Conservation (phyloP, 495 filamentous ascomycete species). For the Aspergillus hancockii region DNA sequence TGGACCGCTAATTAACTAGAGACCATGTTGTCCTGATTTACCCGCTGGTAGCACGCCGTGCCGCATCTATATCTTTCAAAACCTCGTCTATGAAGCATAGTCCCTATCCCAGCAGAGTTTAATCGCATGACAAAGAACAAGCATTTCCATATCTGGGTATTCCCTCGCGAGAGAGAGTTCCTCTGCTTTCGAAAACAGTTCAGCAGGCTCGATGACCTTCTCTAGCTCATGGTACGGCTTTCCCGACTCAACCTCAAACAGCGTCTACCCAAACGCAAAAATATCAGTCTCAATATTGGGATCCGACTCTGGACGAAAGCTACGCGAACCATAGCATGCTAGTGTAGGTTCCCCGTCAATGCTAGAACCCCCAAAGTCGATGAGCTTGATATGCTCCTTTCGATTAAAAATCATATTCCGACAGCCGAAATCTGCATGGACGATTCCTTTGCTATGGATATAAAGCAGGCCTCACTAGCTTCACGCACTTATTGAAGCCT, state of each 20-base stretch:
- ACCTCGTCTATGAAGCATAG: constrained; percentile 13
- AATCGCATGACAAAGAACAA: constrained; percentile 8
- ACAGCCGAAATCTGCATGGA: constrained; percentile 23
- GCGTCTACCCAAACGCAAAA: constrained; percentile 23
- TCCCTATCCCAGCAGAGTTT: constrained; percentile 11
- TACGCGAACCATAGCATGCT: constrained; percentile 22
- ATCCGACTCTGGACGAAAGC: constrained; percentile 9
- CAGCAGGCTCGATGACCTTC: not conserved
- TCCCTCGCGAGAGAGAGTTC: constrained; percentile 9
- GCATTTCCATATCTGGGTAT: constrained; percentile 14
- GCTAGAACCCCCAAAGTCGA: constrained; percentile 25
- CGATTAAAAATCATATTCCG: constrained; percentile 18
- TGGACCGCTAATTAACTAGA: no score
- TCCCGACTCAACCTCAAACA: constrained; percentile 20
- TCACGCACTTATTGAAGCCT: no score
- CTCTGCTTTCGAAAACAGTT: constrained; percentile 9
- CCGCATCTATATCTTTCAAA: not conserved
- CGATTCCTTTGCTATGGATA: constrained; percentile 19
- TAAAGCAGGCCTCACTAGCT: constrained; percentile 18
- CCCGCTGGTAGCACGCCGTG: no score
- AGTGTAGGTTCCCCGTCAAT: constrained; percentile 15
- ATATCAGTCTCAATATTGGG: constrained; percentile 16
- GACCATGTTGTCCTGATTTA: no score
- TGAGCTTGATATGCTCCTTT: constrained; percentile 19
- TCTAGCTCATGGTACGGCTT: constrained; percentile 12